Conservation (phyloP, 768 basidiomycete species). For the Gloeopeniophorella convolvens region DNA sequence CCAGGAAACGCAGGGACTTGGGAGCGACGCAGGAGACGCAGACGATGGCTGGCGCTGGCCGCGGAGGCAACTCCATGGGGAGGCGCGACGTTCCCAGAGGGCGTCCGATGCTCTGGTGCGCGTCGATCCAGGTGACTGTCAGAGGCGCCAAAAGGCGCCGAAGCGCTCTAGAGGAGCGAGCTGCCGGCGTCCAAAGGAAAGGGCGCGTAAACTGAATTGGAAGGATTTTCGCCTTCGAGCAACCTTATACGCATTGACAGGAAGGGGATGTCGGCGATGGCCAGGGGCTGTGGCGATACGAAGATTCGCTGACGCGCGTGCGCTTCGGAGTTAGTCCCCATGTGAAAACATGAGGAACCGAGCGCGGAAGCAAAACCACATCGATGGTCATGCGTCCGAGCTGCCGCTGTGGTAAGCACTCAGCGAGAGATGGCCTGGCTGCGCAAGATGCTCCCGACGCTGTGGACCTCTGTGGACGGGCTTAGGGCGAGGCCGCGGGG, state of each 20-base stretch:
- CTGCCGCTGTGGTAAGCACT: too few species aligned
- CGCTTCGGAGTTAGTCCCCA: too few species aligned
- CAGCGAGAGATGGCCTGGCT: too few species aligned
- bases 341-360: too few species aligned
- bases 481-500: too few species aligned
- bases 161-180: not conserved
- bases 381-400: too few species aligned
- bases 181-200: constrained; percentile 19
- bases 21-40: constrained; percentile 15
- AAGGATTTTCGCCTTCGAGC: constrained; percentile 22
- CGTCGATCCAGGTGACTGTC: not conserved
- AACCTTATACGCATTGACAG: constrained; percentile 16
- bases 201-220: constrained; percentile 18
- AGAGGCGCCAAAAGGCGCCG: not conserved
- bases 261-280: constrained; percentile 2
- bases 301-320: not conserved
- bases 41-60: constrained; percentile 12
- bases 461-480: too few species aligned
- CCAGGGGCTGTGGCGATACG: constrained; percentile 9
- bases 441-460: too few species aligned
- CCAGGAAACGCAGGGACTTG: too few species aligned
- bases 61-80: not conserved
- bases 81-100: not conserved
- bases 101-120: not conserved
- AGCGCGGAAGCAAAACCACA: too few species aligned